Base-by-base conservation (phyloP, 75 land plant species). In the Cryptomeria japonica region DNA sequence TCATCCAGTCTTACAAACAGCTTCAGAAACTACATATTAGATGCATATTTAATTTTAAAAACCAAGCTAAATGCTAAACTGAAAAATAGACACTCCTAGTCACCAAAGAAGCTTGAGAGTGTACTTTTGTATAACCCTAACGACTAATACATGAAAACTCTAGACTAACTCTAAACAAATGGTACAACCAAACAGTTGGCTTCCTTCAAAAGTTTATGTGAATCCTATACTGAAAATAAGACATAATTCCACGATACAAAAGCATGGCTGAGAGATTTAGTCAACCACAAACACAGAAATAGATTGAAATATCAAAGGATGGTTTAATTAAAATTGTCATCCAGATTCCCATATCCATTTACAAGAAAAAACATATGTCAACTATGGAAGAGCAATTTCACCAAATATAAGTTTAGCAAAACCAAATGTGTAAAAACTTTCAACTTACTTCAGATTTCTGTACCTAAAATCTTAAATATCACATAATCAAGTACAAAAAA, bases 1-100 rank as follows among this genome's bases (percentile, higher is more conserved):
- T 90, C 28, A 98, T 88, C 99, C 99, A 98, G n/a, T 98, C 92
- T 95, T 96, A 82, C 90, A 91, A 85, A 98, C 96, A 88, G 64
- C 79, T 56, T 98, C 99, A 42, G 9, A 70, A 82, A n/a, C n/a
- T n/a, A 82, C 49, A 79, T 41, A 22, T 7, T 7, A 79, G 42
- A 28, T n/a, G 14, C 49, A 82, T n/a, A 82, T 82, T n/a, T 14
- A n/a, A 82, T n/a, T 46, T 9, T 11, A 28, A 42, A 9, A 79
- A n/a, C 8, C 3, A 75, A 31, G 34, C 5, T 31, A 34, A 75
- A 75, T 75, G 77, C n/a, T n/a, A n/a, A n/a, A 70, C 32, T 34
- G n/a, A 12, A 70, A 70, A 70, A 31, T 70, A 70, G 9, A 10
- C 32, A 70, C 75, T 70, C 32, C 1, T 25, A 68, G n/a, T 70